A percentile compares a stretch with the other conserved stretches of the same genome.
These are phyloP conservation scores for Helminthosporium solani DNA, from an alignment of 2,329 filamentous ascomycete species.

Conservation along the genomic window DNA sequence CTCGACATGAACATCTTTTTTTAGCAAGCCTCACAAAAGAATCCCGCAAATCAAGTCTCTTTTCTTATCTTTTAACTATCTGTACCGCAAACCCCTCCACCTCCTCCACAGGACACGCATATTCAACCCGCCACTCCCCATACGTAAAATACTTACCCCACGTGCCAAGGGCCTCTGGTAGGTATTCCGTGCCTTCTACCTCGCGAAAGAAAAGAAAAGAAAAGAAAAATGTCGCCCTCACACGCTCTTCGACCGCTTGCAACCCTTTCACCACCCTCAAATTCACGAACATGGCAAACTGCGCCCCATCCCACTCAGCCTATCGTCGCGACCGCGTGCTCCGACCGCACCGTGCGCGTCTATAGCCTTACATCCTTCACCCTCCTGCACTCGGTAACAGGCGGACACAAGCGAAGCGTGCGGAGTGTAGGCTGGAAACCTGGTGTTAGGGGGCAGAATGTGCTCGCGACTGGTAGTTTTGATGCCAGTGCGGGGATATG, in stretches of 20 bases:
- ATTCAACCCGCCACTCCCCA: background rate
- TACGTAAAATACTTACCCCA: too few species aligned
- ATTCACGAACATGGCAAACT: conserved; percentile 76
- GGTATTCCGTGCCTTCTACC: background rate
- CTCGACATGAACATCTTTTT: too few species aligned
- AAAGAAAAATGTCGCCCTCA: conserved; percentile 16
- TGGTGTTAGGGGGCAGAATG: conserved; percentile 58
- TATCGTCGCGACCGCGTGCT: conserved; percentile 83
- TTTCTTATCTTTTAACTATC: background rate
- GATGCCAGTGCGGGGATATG: conserved; percentile 80
- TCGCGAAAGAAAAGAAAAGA: conserved; percentile 3
- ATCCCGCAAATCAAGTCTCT: too few species aligned
- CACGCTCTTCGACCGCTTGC: conserved; percentile 47
- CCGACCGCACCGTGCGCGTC: conserved; percentile 81
- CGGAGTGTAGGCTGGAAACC: conserved; percentile 88
- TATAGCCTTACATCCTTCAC: conserved; percentile 83
- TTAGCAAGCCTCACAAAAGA: too few species aligned
- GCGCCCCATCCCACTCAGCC: conserved; percentile 83
- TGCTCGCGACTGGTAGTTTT: conserved; percentile 89
- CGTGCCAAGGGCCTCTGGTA: too few species aligned
- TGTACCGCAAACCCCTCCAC: background rate
- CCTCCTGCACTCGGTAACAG: conserved; percentile 75
- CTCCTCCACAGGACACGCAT: too few species aligned
- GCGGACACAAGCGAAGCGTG: conserved; percentile 90
- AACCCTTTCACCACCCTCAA: conserved; percentile 55